Base-by-base conservation (phyloP, 2,329 filamentous ascomycete genomes). In the Calonectria pauciramosa region DNA sequence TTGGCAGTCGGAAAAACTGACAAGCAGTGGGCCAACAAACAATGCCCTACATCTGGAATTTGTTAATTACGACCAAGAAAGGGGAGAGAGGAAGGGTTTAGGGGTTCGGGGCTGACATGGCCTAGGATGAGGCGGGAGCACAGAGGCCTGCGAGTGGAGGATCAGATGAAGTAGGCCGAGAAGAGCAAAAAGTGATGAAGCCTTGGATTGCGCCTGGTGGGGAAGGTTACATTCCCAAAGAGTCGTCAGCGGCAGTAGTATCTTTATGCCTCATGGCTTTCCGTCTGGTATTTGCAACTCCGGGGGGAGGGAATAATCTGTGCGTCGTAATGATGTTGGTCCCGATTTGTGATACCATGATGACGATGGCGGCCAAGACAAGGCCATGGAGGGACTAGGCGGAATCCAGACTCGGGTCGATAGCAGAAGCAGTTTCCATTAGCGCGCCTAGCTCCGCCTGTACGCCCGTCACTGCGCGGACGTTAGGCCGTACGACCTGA, bases 151-250 rank as follows among this genome's bases (percentile, higher is more conserved):
- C 36, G 34, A 26, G 56, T 41, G 56, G 56, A 63, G 56, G 56
- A 63, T 20, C 16, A 38, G 56, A 20, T 63, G 56, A 63, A 41
- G 56, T 23, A 63, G 14, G 16, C 30, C 23, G 36, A 13, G 54
- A n/a, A n/a, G n/a, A n/a, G n/a, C 32, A 20, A 30, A 36, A 28
- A 32, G 52, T 36, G 54, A 51, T 70, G 44, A 52, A 60, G 30
- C 44, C 68, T 30, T 36, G 59, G 59, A 26, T 32, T 71, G 49
- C 18, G 16, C 13, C 20, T 56, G 41, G 68, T 56, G 68, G 59
- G 49, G 59, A 65, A 56, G 59, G 36, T 49, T 64, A 56, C 49
- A 47, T 71, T 71, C 68, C 59, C 54, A n/a, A 65, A 49, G 38
- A 65, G 18, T 47, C 26, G 47, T n/a, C 54, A 32, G 26, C 32